A percentile compares a stretch with the other conserved stretches of the same genome.
Evolutionary conservation across 768 basidiomycete genomes (phyloP).

Genomic region (Ephemerocybe angulata): DNA sequence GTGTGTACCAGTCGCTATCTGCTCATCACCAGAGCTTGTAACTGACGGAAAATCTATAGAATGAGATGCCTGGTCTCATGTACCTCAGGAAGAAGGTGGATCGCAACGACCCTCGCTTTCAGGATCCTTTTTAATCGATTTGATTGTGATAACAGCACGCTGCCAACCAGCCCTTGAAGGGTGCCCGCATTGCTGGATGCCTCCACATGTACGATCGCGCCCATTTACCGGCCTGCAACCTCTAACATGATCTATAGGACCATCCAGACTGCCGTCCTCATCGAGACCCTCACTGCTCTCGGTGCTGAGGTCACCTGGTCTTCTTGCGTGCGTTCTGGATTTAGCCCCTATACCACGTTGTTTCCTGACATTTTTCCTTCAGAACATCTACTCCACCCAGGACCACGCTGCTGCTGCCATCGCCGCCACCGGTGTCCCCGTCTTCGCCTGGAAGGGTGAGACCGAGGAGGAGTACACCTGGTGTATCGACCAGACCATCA

Average conservation of each 20-base stretch:
- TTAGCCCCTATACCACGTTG: not conserved
- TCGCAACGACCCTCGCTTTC: no score
- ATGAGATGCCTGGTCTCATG: slow-evolving; percentile 96
- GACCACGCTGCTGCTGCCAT: slow-evolving; percentile 99
- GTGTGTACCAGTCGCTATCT: slow-evolving; percentile 39
- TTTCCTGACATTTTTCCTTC: slow-evolving; percentile 4
- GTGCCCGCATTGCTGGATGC: slow-evolving; percentile 95
- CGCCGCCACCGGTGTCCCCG: slow-evolving; percentile 96
- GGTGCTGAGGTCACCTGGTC: slow-evolving; percentile 99
- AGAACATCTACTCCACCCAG: slow-evolving; percentile 99
- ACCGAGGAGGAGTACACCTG: slow-evolving; percentile 97
- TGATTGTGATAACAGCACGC: slow-evolving; percentile 57
- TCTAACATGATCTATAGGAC: slow-evolving; percentile 56
- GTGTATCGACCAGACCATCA: slow-evolving; percentile 95
- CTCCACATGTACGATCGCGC: slow-evolving; percentile 77
- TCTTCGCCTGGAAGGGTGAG: slow-evolving; percentile 99
- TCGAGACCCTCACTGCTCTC: slow-evolving; percentile 92
- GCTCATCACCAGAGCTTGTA: slow-evolving; percentile 4
- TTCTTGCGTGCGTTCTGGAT: slow-evolving; percentile 68
- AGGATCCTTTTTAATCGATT: slow-evolving; percentile 10
- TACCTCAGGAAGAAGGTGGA: slow-evolving; percentile 82
- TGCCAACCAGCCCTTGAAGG: slow-evolving; percentile 79
- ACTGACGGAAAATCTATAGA: slow-evolving; percentile 35
- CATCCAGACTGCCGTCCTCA: slow-evolving; percentile 97
- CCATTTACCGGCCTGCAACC: not conserved